Evolutionary conservation across 1,139 yeast species (phyloP).

Genomic region (Taiozyma onychis): DNA sequence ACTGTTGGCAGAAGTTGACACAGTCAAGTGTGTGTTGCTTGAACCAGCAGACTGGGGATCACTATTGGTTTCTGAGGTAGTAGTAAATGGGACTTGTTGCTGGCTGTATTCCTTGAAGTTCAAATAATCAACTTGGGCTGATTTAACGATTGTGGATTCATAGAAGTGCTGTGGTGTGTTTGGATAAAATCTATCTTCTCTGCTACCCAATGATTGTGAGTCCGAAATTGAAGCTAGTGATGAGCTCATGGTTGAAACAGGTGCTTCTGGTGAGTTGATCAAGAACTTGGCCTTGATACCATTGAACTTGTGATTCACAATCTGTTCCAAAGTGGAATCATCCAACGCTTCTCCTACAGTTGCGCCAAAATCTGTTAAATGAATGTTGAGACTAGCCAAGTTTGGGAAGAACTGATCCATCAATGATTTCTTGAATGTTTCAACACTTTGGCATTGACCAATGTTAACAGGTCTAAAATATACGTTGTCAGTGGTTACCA

Average conservation of each 20-base stretch:
- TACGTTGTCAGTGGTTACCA: constrained; percentile 57
- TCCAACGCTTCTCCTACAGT: constrained; percentile 57
- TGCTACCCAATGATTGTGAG: constrained; percentile 42
- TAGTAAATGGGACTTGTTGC: not conserved
- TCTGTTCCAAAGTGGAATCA: constrained; percentile 41
- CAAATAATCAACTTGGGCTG: constrained; percentile 50
- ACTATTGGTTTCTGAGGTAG: not conserved
- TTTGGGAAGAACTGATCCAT: constrained; percentile 37
- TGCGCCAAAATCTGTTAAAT: constrained; percentile 67
- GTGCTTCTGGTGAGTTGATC: constrained; percentile 33
- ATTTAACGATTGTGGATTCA: constrained; percentile 26
- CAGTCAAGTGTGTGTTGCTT: not conserved
- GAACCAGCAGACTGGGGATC: not conserved
- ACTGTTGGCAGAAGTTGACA: constrained; percentile 6
- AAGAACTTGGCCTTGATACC: constrained; percentile 38
- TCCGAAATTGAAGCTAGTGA: constrained; percentile 30
- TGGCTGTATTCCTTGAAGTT: constrained; percentile 39
- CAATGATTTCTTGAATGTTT: constrained; percentile 35
- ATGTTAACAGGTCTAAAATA: constrained; percentile 45
- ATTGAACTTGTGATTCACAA: constrained; percentile 31
- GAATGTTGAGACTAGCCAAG: constrained; percentile 44
- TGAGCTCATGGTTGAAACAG: constrained; percentile 19
- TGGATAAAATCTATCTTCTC: constrained; percentile 40
- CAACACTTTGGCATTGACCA: constrained; percentile 27
- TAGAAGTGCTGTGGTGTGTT: constrained; percentile 58